Evolutionary conservation across 2,329 filamentous ascomycete species (phyloP), one percentile per base, ranked within the genome.

Genomic region (Elsinoe perseae): DNA sequence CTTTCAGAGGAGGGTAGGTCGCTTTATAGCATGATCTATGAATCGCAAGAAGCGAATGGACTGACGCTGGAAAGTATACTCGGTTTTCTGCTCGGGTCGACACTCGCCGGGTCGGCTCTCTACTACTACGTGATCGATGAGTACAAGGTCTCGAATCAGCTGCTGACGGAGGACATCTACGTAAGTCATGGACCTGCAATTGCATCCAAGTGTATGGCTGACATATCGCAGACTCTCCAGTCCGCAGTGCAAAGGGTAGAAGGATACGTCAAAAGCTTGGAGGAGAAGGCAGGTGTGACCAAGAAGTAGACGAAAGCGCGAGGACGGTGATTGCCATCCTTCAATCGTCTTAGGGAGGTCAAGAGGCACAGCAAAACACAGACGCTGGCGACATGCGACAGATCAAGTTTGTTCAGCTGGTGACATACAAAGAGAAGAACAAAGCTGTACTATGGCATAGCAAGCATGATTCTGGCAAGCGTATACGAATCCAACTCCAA

Each of bases 101-200:
- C 87, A 46, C 77, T 89, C 54, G 85, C 91, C 43, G 90, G 89
- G 65, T 81, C 80, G 54, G 85, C 83, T 58, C 86, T 95, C 65
- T 97, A 96, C 76, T 90, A 89, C 71, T 97, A 97, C 72, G 82
- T 95, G 63, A 76, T 97, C 65, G 84, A 92, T 70, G 91, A 97
- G 73, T 97, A 96, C 78, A 89, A 90, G 75, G 79, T 90, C 42
- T 88, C 89, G 64, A 97, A 96, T 76, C 88, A 95, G 74, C 80
- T 96, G 68, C 77, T 97, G 73, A 92, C 86, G 59, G 90, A 95
- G 74, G 92, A 97, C 73, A 95, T 97, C 71, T 92, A 92, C 74
- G 92, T 96, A 81, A n/a, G n/a, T n/a, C n/a, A n/a, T n/a, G n/a
- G n/a, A n/a, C n/a, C n/a, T n/a, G n/a, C n/a, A n/a, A n/a, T n/a